Percentiles rank a stretch among this genome's conserved stretches.
These are phyloP conservation scores for Tricholoma hemisulphureum DNA, from an alignment of 768 basidiomycete species.

Conservation along the genomic window DNA sequence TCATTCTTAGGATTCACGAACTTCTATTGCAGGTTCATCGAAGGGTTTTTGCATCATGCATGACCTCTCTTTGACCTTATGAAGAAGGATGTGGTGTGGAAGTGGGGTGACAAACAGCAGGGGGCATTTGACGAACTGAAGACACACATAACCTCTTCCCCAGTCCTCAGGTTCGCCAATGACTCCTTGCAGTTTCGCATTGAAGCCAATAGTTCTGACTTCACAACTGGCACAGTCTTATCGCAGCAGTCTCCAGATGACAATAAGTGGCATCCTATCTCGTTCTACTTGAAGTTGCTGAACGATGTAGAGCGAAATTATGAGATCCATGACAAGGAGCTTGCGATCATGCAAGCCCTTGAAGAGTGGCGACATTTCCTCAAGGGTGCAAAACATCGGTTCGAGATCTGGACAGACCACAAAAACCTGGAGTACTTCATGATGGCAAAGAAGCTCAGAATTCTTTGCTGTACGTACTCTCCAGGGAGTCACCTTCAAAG, in stretches of 20 bases:
- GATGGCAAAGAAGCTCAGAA: no score
- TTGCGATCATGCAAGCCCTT: conserved; percentile 38
- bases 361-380: conserved; percentile 16
- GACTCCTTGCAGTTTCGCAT: not conserved
- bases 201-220: not conserved
- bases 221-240: not conserved
- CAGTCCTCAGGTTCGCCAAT: not conserved
- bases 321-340: conserved; percentile 41
- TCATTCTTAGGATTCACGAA: not conserved
- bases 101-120: not conserved
- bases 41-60: conserved; percentile 21
- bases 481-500: not conserved
- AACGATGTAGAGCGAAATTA: conserved; percentile 38
- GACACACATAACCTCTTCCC: not conserved
- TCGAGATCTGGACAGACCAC: conserved; percentile 12
- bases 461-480: no score
- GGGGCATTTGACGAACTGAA: not conserved
- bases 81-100: conserved; percentile 2
- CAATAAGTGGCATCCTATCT: conserved; percentile 28
- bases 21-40: conserved; percentile 15
- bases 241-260: conserved; percentile 17
- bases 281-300: conserved; percentile 33
- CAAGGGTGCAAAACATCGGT: conserved; percentile 22
- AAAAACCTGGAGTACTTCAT: no score
- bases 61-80: conserved; percentile 18